Base-by-base conservation (phyloP, 2,329 filamentous ascomycete species). In the Pseudofabraea citricarpa region DNA sequence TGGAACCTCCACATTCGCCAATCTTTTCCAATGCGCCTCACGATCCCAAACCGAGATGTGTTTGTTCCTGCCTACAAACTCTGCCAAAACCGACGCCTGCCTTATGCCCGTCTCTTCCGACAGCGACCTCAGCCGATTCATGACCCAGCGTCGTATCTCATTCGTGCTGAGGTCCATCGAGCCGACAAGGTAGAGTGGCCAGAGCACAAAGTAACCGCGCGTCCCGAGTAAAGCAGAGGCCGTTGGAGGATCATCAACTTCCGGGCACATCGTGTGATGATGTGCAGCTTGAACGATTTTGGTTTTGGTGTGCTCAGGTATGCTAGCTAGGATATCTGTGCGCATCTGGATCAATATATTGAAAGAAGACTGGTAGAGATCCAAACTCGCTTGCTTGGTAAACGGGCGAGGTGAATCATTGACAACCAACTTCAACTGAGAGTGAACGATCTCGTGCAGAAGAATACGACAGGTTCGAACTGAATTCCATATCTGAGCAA, bases 401-500 rank as follows among this genome's bases (percentile, higher is more conserved):
- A 56, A 51, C 2, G 41, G 26, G 3, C 46, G 52, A 2, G 15
- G 36, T 1, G 31, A 9, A 0, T 47, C 41, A 7, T 42, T 38
- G 5, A 42, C 43, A 6, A 40, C 50, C 12, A 29, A 12, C 0
- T 49, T 23, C 2, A 60, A 40, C n/a, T 52, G 48, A 10, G 46
- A 44, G 21, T 48, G 42, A 16, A 61, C 50, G 5, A 43, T 45
- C 36, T 58, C 54, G 23, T 58, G 48, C 1, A 60, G 40, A 2
- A 59, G 27, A 9, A 60, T 55, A 5, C 56, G 40, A 20, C 51
- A 44, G 4, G 47, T 49, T 3, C 56, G 45, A 26, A 56, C 52
- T 3, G 41, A 50, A 24, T 61, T 62, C 53, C 53, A 58, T 15
- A 59, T 44, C 24, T 56, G 55, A 2, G 52, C 44, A n/a, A 56